These are phyloP conservation scores for Xylaria flabelliformis DNA, from an alignment of 495 filamentous ascomycete species.

Conservation along the genomic window DNA sequence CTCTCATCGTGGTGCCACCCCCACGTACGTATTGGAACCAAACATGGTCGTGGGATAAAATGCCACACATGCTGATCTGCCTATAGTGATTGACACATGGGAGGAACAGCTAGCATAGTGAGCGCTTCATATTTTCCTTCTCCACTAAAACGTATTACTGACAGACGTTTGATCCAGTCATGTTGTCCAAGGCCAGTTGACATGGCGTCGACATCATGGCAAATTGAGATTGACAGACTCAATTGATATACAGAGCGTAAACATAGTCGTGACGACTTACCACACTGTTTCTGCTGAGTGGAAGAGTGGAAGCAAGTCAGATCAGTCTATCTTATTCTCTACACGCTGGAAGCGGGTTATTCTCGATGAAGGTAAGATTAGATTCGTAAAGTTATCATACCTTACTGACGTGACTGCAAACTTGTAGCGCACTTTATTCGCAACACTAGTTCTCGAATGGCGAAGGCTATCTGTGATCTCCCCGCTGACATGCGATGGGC, in stretches of 20 bases:
- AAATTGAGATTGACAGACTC: neutral
- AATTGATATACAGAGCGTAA: neutral
- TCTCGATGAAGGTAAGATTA: slow-evolving; percentile 53
- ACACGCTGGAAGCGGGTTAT: slow-evolving; percentile 49
- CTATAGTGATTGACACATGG: slow-evolving; percentile 15
- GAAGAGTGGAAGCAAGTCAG: neutral
- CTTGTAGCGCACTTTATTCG: slow-evolving; percentile 50
- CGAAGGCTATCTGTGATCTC: slow-evolving; percentile 45
- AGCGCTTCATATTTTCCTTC: neutral
- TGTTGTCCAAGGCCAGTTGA: neutral
- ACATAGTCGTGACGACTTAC: slow-evolving; percentile 16
- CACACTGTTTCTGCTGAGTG: slow-evolving; percentile 11
- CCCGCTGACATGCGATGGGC: slow-evolving; percentile 48
- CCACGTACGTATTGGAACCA: slow-evolving; percentile 35
- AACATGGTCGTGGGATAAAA: slow-evolving; percentile 2
- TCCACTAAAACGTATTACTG: neutral
- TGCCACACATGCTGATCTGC: neutral
- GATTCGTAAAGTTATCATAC: neutral
- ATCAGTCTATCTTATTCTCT: slow-evolving; percentile 30
- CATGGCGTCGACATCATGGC: slow-evolving; percentile 16
- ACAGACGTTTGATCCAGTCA: neutral
- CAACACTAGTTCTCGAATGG: slow-evolving; percentile 43
- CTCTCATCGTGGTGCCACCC: slow-evolving; percentile 48
- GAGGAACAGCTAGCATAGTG: slow-evolving; percentile 12
- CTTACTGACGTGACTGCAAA: neutral